Evolutionary conservation across 371 early-diverging fungal genomes (phyloP), one percentile per base, ranked within the genome.

Genomic region (Phascolomyces articulosus): DNA sequence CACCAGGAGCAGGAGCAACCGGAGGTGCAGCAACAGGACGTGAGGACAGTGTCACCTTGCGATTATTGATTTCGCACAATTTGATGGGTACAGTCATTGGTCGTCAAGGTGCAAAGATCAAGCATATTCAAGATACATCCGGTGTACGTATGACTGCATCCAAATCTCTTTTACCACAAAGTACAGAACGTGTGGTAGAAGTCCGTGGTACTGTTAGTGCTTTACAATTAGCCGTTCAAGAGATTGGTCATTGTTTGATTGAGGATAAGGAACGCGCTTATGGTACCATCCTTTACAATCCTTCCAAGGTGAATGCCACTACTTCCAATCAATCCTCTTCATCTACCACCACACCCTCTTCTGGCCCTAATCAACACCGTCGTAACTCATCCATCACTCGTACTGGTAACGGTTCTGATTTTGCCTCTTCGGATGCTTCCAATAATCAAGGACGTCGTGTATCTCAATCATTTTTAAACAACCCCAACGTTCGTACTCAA

Each of bases 61-160:
- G 94, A 55, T 73, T 95, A 40, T 79, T 95, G 67, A 88, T 95
- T 65, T 88, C 93, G 40, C 92, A 94, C 72, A 89, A 89, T 68
- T 75, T 93, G 58, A 93, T 94, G 91, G 95, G 95, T 29, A 90
- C 92, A 18, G 87, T 95, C 59, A 95, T 95, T 74, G 95, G 94
- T 55, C 90, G 91, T 54, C 91, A 91, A 74, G 95, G 95, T 31
- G 75, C 86, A 62, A 91, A 91, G 78, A 93, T 95, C 71, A 93
- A 93, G 79, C 87, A 90, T 65, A 93, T 95, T 64, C 94, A 93
- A 79, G 94, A 95, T 65, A 72, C 81, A 16, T 90, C 92, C 20
- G 90, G 91, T 57, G 90, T 90, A 27, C 90, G 91, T 57, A 87
- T 94, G 84, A 90, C 89, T 31, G 93, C 93, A 23, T 87, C 91